Percentiles rank a stretch among this genome's conserved stretches.
Conservation (phyloP, 192 early-diverging fungal species). For the Diversispora eburnea region DNA sequence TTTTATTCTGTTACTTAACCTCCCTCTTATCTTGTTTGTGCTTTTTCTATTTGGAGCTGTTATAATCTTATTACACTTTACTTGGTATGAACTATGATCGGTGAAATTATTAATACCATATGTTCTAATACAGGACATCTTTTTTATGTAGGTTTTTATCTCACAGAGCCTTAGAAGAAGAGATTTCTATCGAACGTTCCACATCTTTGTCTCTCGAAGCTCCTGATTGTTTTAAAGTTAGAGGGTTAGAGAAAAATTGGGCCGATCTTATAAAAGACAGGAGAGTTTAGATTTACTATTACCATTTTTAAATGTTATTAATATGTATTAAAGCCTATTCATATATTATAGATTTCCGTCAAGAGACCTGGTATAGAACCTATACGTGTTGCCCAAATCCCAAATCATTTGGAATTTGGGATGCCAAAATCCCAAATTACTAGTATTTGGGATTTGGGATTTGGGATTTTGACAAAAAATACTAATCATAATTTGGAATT, state of each 20-base stretch:
- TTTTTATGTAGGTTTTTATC: not conserved
- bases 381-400: too few relatives aligned
- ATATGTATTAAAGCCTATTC: not conserved
- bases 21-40: slow-evolving; percentile 22
- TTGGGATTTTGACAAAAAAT: too few relatives aligned
- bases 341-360: slow-evolving; percentile 11
- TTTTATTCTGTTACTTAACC: slow-evolving; percentile 22
- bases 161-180: not conserved
- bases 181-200: slow-evolving; percentile 2
- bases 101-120: slow-evolving; percentile 18
- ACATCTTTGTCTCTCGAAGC: slow-evolving; percentile 4
- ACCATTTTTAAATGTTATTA: slow-evolving; percentile 7
- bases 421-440: too few relatives aligned
- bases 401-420: too few relatives aligned
- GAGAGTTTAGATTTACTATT: slow-evolving; percentile 13
- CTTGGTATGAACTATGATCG: not conserved
- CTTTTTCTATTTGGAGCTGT: slow-evolving; percentile 25
- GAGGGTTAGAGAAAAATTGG: slow-evolving; percentile 1
- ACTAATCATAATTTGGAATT: too few relatives aligned
- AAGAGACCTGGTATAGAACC: slow-evolving; percentile 17
- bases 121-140: slow-evolving; percentile 16
- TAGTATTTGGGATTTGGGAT: too few relatives aligned
- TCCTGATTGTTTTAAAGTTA: slow-evolving; percentile 24
- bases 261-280: slow-evolving; percentile 5
- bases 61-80: slow-evolving; percentile 21